Base-by-base conservation (phyloP, 2,329 filamentous ascomycete genomes). In the Aspergillus hiratsukae region DNA sequence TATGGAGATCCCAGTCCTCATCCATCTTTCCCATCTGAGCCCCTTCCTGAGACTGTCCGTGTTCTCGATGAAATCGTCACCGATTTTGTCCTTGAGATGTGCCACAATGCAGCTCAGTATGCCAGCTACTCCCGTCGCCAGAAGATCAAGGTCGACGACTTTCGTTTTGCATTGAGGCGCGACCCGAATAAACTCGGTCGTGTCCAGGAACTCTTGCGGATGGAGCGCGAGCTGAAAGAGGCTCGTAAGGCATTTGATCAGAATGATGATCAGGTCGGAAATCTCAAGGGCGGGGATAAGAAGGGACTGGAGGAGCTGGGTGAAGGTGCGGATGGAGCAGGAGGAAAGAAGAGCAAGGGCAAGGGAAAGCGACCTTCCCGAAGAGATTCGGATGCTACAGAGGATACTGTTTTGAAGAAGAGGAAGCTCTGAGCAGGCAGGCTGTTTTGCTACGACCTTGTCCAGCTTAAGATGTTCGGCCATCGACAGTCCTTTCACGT, bases 111-210 rank as follows among this genome's bases (percentile, higher is more conserved):
- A 3, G 90, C 91, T 4, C 86, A 90, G 48, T 87, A 88, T 53
- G 94, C 94, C 0, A 87, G 90, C 72, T 90, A 96, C 74, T 87
- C 89, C 2, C 88, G 91, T 0, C 89, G 94, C 1, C 90, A 96
- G 68, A 99, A 99, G 77, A 91, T 99, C 76, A 99, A 99, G 74
- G 90, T 96, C 68, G 93, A 97, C 69, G 94, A 99, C 75, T 96
- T 99, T 77, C 91, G 95, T 69, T 99, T 96, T 75, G 91, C 91
- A 41, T 84, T 97, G 64, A 85, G 94, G 31, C 85, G 89, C 61
- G 95, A 97, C 68, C 87, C 89, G 8, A 80, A 84, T 57, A 95
- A 96, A 71, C 80, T 97, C 46, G 94, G 94, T 50, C 87, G 93
- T 67, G 91, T 97, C 54, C 86, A 90, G 71, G 91, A 96, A 77